These are phyloP conservation scores for Aureobasidium sp. DNA, from an alignment of 2,329 filamentous ascomycete genomes.

Conservation along the genomic window DNA sequence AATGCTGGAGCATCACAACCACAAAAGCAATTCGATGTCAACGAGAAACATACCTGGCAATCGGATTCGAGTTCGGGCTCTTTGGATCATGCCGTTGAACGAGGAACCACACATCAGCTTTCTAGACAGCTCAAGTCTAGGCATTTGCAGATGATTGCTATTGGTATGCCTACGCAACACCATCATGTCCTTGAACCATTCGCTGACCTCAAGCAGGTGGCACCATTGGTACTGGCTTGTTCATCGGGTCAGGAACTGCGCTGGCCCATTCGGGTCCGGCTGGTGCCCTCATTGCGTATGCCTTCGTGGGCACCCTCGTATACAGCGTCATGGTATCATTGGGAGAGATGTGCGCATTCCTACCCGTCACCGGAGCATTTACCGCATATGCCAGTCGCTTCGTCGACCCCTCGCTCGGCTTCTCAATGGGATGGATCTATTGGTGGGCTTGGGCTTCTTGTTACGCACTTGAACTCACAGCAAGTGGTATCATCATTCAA, in stretches of 20 bases:
- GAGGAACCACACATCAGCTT: constrained; percentile 11
- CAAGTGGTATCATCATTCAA: constrained; percentile 33
- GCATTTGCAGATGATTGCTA: constrained; percentile 35
- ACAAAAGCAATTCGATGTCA: constrained; percentile 1
- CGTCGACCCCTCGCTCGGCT: constrained; percentile 39
- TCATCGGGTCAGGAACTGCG: constrained; percentile 36
- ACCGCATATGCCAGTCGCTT: constrained; percentile 43
- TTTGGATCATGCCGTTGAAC: constrained; percentile 5
- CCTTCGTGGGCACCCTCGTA: constrained; percentile 41
- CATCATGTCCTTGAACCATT: background rate
- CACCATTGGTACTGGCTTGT: constrained; percentile 32
- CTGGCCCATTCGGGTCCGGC: constrained; percentile 36
- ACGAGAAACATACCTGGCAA: constrained; percentile 7
- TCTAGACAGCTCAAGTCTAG: constrained; percentile 26
- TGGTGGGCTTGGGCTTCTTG: constrained; percentile 38
- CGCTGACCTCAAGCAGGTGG: constrained; percentile 19
- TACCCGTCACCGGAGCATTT: constrained; percentile 52
- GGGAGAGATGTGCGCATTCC: constrained; percentile 55
- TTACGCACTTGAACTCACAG: constrained; percentile 34
- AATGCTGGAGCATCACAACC: background rate
- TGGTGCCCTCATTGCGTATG: constrained; percentile 39
- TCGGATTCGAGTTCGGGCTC: constrained; percentile 5
- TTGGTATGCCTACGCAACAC: constrained; percentile 20
- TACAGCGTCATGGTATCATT: constrained; percentile 42
- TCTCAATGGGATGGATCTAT: constrained; percentile 44